A percentile compares a stretch with the other conserved stretches of the same genome.
Evolutionary conservation across 2,329 filamentous ascomycete genomes (phyloP).

Genomic region (Karstenula rhodostoma): DNA sequence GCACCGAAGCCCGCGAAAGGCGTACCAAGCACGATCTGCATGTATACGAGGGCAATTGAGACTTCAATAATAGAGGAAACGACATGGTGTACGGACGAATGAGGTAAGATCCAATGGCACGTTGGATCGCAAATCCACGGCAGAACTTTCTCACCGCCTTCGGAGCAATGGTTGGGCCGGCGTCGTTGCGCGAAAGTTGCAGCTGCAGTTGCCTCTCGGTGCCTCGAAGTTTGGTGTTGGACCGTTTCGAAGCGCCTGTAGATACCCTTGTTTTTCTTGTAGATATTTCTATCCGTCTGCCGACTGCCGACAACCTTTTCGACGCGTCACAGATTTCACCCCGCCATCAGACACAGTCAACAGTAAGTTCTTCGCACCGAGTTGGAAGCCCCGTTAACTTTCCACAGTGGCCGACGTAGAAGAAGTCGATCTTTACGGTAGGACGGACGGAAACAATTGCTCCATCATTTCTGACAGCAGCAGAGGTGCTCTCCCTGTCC

Average conservation of each 20-base stretch:
- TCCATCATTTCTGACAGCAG: constrained; percentile 36
- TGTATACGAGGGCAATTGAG: constrained; percentile 35
- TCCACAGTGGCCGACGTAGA: constrained; percentile 48
- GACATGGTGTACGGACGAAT: constrained; percentile 29
- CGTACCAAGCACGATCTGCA: constrained; percentile 41
- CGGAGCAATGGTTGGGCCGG: constrained; percentile 19
- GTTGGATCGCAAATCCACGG: constrained; percentile 22
- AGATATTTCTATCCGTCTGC: not conserved
- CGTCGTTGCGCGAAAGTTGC: constrained; percentile 20
- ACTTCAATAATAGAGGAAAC: constrained; percentile 27
- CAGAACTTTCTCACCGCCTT: constrained; percentile 26
- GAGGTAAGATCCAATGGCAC: not conserved
- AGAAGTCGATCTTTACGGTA: constrained; percentile 68
- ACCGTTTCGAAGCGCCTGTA: constrained; percentile 9
- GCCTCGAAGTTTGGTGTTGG: constrained; percentile 4
- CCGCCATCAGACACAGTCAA: constrained; percentile 5
- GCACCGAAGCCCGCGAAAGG: constrained; percentile 26
- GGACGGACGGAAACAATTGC: not conserved
- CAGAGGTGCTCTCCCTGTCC: constrained; percentile 81
- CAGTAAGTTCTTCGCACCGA: not conserved
- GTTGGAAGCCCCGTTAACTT: constrained; percentile 7
- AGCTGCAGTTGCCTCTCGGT: constrained; percentile 17
- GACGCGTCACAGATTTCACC: not conserved
- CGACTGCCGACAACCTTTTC: not conserved
- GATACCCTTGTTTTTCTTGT: constrained; percentile 9